Conservation (phyloP, 2,329 filamentous ascomycete genomes). For the Tricladium varicosporioides region DNA sequence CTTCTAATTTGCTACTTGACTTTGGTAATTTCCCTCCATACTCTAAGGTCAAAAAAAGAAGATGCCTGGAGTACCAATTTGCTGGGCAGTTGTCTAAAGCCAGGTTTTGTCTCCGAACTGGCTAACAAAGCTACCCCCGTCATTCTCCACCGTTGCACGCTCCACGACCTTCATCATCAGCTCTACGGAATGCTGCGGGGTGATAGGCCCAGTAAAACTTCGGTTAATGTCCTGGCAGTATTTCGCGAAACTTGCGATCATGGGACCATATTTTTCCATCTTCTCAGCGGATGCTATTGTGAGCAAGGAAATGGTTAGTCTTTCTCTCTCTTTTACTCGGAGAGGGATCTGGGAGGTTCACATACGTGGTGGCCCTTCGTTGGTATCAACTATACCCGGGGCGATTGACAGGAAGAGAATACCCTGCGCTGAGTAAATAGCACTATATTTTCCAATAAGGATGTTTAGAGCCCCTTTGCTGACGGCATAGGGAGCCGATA, state of each 20-base stretch:
- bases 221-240: too few relatives aligned
- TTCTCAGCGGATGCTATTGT: conserved; percentile 2
- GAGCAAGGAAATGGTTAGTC: not conserved
- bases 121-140: conserved; percentile 52
- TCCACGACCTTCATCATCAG: conserved; percentile 36
- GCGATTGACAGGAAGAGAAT: conserved; percentile 51
- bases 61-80: too few relatives aligned
- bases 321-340: too few relatives aligned
- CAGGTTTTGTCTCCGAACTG: conserved; percentile 54
- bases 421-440: conserved; percentile 39
- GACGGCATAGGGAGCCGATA: conserved; percentile 42
- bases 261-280: conserved; percentile 21
- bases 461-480: conserved; percentile 52
- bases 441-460: conserved; percentile 48
- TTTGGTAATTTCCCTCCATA: too few relatives aligned
- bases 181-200: conserved; percentile 37
- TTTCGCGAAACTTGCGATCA: conserved; percentile 30
- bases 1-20: too few relatives aligned
- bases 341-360: conserved; percentile 15
- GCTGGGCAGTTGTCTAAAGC: conserved; percentile 44
- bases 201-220: conserved; percentile 37
- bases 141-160: conserved; percentile 42
- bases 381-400: conserved; percentile 48
- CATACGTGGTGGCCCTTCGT: conserved; percentile 18
- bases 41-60: too few relatives aligned